Evolutionary conservation across 164 flowering plant genomes (phyloP), one percentile per base, ranked within the genome.

Genomic region (Akebia trifoliata): DNA sequence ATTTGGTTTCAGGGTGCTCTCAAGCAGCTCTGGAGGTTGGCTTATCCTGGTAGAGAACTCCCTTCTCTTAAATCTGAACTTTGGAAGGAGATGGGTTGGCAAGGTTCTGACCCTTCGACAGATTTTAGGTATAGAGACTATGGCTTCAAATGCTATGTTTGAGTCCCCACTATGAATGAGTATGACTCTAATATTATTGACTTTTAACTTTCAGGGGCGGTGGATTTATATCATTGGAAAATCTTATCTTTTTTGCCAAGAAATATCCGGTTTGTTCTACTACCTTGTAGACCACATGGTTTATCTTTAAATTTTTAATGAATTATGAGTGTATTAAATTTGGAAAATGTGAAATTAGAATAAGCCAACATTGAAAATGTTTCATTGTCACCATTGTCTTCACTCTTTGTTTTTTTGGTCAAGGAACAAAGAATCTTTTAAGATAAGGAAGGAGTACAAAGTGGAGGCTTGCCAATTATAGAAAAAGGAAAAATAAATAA

Each of bases 71-170:
- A 86, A 64, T 85, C 98, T 15, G 95, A 83, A 63, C 78, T 79
- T 25, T 92, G 98, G 98, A 92, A 89, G 68, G 98, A 92, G 30
- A 92, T 92, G 98, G 98, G 98, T 26, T 92, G 98, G 98, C 98
- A 92, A 72, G 96, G 98, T 55, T 18, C 90, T 29, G 98, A 92
- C 54, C 98, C 98, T 38, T 89, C 98, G 55, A 92, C 96, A 50
- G 98, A 89, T 72, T 89, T 93, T 72, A 83, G 97, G 98, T 87
- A 69, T 61, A 56, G 22, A 46, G 18, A 12, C 28, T 31, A 47
- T 56, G 40, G 22, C 10, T 1, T 56, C 17, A 40, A 34, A 12
- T 49, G 35, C 22, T 43, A 38, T 36, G 25, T 40, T 6, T 32
- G 2, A 32, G 7, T 17, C 8, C 35, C 17, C 29, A 20, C 8